phyloP scores from a whole-genome alignment of 2,329 filamentous ascomycete genomes.

The Trichoderma semiorbis region DNA sequence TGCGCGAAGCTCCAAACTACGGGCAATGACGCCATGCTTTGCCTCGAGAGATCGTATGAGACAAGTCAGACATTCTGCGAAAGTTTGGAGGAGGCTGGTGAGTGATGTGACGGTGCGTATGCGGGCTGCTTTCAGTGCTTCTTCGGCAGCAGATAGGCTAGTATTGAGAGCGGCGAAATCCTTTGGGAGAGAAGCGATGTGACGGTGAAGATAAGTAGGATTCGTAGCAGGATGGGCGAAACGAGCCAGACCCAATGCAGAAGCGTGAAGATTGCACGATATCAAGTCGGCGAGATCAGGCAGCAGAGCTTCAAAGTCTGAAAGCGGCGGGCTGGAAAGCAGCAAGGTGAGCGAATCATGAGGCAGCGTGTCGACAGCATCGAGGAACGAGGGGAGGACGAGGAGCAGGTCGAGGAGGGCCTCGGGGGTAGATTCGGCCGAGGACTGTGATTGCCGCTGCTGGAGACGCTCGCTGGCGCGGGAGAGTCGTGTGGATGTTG shows the following conservation, averaged over 20 bases:
- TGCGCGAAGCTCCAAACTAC: constrained; percentile 50
- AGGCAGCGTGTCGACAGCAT: constrained; percentile 34
- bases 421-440: constrained; percentile 34
- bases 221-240: constrained; percentile 49
- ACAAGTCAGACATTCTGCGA: constrained; percentile 38
- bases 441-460: constrained; percentile 17
- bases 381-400: constrained; percentile 50
- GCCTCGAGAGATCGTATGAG: constrained; percentile 51
- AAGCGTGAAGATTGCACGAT: constrained; percentile 47
- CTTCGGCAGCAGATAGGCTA: constrained; percentile 30
- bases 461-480: constrained; percentile 19
- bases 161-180: constrained; percentile 38
- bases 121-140: constrained; percentile 38
- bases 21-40: constrained; percentile 52
- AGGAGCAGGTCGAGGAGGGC: constrained; percentile 53
- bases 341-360: constrained; percentile 41
- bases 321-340: constrained; percentile 49
- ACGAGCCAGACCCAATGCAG: constrained; percentile 48
- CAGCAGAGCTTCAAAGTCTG: constrained; percentile 45
- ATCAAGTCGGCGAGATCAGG: constrained; percentile 46
- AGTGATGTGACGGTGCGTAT: constrained; percentile 38
- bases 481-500: constrained; percentile 19
- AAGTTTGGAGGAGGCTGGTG: constrained; percentile 37
- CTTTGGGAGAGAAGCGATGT: constrained; percentile 47
- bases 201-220: constrained; percentile 56